Percentiles rank a stretch among this genome's conserved stretches.
phyloP scores from a whole-genome alignment of 2,329 filamentous ascomycete genomes.

The Arthroderma uncinatum region DNA sequence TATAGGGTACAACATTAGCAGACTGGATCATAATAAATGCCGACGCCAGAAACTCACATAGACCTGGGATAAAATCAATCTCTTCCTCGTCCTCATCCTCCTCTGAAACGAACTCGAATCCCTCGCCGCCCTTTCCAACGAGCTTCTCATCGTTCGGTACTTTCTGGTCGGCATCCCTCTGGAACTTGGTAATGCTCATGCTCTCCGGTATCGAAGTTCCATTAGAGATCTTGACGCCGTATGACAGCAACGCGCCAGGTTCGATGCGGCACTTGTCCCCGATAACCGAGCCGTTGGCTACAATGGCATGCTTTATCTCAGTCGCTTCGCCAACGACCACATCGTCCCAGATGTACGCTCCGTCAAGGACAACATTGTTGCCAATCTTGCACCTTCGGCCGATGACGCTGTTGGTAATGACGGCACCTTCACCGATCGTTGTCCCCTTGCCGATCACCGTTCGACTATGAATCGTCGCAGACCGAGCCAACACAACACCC shows the following conservation, averaged over 20 bases:
- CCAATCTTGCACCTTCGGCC: slow-evolving; percentile 80
- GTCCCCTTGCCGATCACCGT: slow-evolving; percentile 69
- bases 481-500: slow-evolving; percentile 60
- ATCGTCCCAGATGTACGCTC: slow-evolving; percentile 83
- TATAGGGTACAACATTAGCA: slow-evolving; percentile 16
- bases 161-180: slow-evolving; percentile 34
- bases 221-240: slow-evolving; percentile 60
- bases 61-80: slow-evolving; percentile 45
- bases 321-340: slow-evolving; percentile 64
- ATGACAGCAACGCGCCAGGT: slow-evolving; percentile 67
- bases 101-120: slow-evolving; percentile 54
- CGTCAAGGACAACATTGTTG: slow-evolving; percentile 64
- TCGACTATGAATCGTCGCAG: slow-evolving; percentile 56
- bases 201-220: slow-evolving; percentile 37
- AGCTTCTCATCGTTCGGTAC: slow-evolving; percentile 40
- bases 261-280: slow-evolving; percentile 60
- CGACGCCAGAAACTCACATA: slow-evolving; percentile 5
- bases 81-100: slow-evolving; percentile 51
- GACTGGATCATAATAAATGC: neutral
- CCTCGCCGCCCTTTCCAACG: slow-evolving; percentile 49
- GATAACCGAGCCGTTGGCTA: slow-evolving; percentile 61
- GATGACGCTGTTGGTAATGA: slow-evolving; percentile 64
- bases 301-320: slow-evolving; percentile 58
- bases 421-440: slow-evolving; percentile 59
- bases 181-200: slow-evolving; percentile 36